phyloP scores from a whole-genome alignment of 148 eudicot species.

The Polygonum aviculare region DNA sequence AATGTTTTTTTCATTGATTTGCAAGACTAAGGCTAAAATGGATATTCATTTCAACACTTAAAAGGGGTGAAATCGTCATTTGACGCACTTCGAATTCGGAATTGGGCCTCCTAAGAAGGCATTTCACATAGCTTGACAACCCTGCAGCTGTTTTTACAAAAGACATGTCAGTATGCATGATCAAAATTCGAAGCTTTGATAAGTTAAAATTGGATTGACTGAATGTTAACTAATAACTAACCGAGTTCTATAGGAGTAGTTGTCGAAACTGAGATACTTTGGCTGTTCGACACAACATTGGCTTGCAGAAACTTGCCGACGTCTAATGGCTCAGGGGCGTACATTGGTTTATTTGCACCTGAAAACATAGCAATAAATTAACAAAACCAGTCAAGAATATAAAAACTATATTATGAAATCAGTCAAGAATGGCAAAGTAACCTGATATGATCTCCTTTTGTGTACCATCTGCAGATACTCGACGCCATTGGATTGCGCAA shows the following conservation, averaged over 20 bases:
- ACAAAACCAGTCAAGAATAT: constrained; percentile 1
- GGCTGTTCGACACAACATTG: constrained; percentile 52
- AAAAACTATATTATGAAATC: neutral
- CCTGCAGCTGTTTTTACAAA: constrained; percentile 51
- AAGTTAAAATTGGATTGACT: neutral
- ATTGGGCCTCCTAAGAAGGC: constrained; percentile 53
- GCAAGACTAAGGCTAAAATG: too few species aligned
- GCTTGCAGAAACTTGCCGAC: constrained; percentile 73
- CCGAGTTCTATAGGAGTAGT: constrained; percentile 59
- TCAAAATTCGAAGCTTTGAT: neutral
- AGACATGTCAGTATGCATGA: neutral
- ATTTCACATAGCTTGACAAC: constrained; percentile 54
- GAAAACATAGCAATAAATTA: neutral
- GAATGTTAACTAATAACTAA: neutral
- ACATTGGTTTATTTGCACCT: constrained; percentile 78
- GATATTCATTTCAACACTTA: too few species aligned
- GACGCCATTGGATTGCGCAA: constrained; percentile 85
- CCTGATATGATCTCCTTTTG: constrained; percentile 74
- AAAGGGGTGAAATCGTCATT: too few species aligned
- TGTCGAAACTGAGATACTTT: constrained; percentile 53
- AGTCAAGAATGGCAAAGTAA: constrained; percentile 10
- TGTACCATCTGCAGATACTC: constrained; percentile 62
- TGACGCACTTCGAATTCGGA: constrained; percentile 52
- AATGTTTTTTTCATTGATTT: too few species aligned
- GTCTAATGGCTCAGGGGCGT: constrained; percentile 89